Conservation (phyloP, 257 asterid species). For the Jacaranda mimosifolia region DNA sequence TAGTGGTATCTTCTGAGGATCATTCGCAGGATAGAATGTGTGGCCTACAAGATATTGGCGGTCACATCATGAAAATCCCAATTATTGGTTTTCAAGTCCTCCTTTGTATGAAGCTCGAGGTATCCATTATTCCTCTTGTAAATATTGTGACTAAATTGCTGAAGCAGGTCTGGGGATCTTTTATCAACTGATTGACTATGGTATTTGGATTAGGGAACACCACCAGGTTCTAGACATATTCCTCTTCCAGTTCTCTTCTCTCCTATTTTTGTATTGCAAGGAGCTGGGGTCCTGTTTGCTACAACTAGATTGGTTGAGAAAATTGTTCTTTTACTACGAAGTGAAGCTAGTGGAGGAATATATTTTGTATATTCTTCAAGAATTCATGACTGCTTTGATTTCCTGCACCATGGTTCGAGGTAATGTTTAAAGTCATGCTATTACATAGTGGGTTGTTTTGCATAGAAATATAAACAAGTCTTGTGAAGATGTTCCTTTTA, state of each 20-base stretch:
- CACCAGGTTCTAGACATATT: conserved; percentile 68
- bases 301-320: conserved; percentile 74
- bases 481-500: conserved; percentile 18
- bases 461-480: conserved; percentile 10
- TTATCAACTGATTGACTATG: conserved; percentile 35
- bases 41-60: conserved; percentile 90
- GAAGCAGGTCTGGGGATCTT: conserved; percentile 9
- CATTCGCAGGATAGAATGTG: conserved; percentile 68
- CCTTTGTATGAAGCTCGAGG: conserved; percentile 98
- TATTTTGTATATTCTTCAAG: conserved; percentile 72
- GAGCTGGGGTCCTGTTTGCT: conserved; percentile 80
- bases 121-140: conserved; percentile 43
- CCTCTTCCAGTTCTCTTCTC: conserved; percentile 85
- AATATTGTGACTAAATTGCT: conserved; percentile 13
- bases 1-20: conserved; percentile 76
- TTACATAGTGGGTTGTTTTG: conserved; percentile 14
- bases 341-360: conserved; percentile 70
- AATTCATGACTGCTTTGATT: conserved; percentile 75
- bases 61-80: conserved; percentile 95
- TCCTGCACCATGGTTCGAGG: conserved; percentile 97
- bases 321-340: conserved; percentile 64
- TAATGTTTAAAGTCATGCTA: conserved; percentile 39
- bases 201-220: conserved; percentile 79
- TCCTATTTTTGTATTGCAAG: conserved; percentile 88
- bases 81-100: conserved; percentile 83